Conservation (phyloP, 2,329 filamentous ascomycete species). For the Apiospora rasikravindrae region DNA sequence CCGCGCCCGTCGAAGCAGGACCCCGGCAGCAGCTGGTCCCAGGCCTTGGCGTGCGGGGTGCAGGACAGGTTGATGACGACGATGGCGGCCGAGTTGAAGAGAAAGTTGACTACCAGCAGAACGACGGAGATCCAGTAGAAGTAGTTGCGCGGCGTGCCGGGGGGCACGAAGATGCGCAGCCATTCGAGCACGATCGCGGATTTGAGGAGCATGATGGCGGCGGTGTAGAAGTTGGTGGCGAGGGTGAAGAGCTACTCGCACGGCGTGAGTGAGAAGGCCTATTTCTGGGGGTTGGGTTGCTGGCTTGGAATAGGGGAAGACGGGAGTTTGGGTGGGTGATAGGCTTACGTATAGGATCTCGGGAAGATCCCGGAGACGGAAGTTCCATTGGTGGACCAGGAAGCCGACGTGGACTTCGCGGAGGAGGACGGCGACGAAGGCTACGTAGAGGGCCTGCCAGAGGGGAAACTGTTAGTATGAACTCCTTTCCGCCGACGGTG, state of each 20-base stretch:
- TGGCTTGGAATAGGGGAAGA: background rate
- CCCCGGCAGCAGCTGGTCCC: constrained; percentile 25
- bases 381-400: constrained; percentile 42
- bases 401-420: constrained; percentile 35
- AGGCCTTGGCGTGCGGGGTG: constrained; percentile 24
- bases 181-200: constrained; percentile 48
- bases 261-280: no score
- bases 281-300: no score
- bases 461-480: background rate
- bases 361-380: constrained; percentile 34
- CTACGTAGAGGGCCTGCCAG: background rate
- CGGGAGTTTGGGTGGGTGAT: no score
- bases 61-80: constrained; percentile 28
- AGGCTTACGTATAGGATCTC: constrained; percentile 31
- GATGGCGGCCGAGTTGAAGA: constrained; percentile 24
- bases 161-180: constrained; percentile 35
- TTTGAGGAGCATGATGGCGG: constrained; percentile 45
- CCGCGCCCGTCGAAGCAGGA: constrained; percentile 24
- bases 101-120: constrained; percentile 26
- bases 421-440: background rate
- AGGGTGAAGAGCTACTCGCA: constrained; percentile 34
- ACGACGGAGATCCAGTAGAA: constrained; percentile 29
- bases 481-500: background rate
- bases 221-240: constrained; percentile 40
- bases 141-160: constrained; percentile 26